Evolutionary conservation across 1,139 yeast species (phyloP).

Genomic region (Protomyces macrosporus): DNA sequence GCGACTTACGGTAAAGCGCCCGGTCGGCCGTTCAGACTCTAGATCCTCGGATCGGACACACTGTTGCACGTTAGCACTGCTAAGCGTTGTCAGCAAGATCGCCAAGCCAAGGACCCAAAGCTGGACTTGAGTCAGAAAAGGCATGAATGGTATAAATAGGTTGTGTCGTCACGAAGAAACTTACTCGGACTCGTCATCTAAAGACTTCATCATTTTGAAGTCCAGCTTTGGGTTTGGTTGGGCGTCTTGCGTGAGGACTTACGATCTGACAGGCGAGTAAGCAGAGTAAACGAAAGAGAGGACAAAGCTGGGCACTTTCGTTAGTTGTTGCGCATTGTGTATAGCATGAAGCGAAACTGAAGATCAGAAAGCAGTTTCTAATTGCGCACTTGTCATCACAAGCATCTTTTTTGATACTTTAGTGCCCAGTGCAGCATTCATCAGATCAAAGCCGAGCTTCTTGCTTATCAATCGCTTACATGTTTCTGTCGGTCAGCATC

Average conservation of each 20-base stretch:
- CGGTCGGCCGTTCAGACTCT: too few species aligned
- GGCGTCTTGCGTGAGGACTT: background rate
- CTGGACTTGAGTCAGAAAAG: slow-evolving; percentile 12
- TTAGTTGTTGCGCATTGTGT: too few species aligned
- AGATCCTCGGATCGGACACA: background rate
- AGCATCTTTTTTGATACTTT: slow-evolving; percentile 8
- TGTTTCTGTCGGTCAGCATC: slow-evolving; percentile 1
- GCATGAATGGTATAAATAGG: slow-evolving; percentile 26
- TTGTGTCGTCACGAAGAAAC: slow-evolving; percentile 26
- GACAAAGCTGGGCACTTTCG: too few species aligned
- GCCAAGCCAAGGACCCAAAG: background rate
- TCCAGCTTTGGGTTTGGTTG: background rate
- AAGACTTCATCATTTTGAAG: slow-evolving; percentile 3
- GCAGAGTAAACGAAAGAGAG: too few species aligned
- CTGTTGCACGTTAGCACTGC: background rate
- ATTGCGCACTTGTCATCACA: slow-evolving; percentile 25
- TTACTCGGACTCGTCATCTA: slow-evolving; percentile 27
- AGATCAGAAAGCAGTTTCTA: slow-evolving; percentile 27
- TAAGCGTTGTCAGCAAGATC: too few species aligned
- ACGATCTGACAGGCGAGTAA: background rate
- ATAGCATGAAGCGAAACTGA: background rate
- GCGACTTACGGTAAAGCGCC: too few species aligned
- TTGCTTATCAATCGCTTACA: background rate
- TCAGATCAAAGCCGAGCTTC: slow-evolving; percentile 4
- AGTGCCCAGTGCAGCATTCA: slow-evolving; percentile 28